Conservation (phyloP, 352 stramenopile genomes). For the Phytophthora fragariae region DNA sequence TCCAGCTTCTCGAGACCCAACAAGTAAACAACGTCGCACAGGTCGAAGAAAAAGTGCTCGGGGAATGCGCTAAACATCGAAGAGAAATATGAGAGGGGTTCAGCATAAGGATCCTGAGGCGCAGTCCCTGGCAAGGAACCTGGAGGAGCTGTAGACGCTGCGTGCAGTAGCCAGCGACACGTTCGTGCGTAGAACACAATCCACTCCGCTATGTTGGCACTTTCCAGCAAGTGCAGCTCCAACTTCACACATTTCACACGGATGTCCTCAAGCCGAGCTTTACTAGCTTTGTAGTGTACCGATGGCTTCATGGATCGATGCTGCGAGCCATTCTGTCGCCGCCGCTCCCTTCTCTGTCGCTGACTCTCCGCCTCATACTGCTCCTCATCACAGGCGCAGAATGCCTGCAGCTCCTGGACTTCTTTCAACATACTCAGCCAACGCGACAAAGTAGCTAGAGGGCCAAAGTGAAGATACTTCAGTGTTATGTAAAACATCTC, state of each 20-base stretch:
- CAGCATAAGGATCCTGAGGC: constrained; percentile 51
- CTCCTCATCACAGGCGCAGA: constrained; percentile 73
- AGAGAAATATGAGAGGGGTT: constrained; percentile 55
- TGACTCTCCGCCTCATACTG: constrained; percentile 48
- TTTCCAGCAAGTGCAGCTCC: constrained; percentile 67
- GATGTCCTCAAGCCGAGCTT: constrained; percentile 62
- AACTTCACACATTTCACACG: constrained; percentile 53
- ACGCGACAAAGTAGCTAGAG: constrained; percentile 61
- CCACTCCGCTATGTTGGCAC: constrained; percentile 62
- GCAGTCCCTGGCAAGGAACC: constrained; percentile 1
- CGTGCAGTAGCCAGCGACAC: constrained; percentile 66
- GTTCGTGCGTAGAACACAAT: constrained; percentile 62
- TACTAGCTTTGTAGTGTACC: constrained; percentile 67
- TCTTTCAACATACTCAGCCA: constrained; percentile 65
- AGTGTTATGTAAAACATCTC: constrained; percentile 75
- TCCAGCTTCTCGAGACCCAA: constrained; percentile 54
- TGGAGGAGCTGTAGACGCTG: constrained; percentile 18
- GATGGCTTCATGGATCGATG: constrained; percentile 51
- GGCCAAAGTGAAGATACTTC: constrained; percentile 71
- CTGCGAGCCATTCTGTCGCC: constrained; percentile 19
- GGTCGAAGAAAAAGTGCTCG: constrained; percentile 80
- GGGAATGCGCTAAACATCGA: constrained; percentile 62
- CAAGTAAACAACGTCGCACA: constrained; percentile 69
- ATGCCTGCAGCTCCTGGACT: constrained; percentile 65
- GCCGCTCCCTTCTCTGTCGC: constrained; percentile 23